phyloP scores from a whole-genome alignment of 1,284 basidiomycete genomes.

The Ustanciosporium gigantosporum region DNA sequence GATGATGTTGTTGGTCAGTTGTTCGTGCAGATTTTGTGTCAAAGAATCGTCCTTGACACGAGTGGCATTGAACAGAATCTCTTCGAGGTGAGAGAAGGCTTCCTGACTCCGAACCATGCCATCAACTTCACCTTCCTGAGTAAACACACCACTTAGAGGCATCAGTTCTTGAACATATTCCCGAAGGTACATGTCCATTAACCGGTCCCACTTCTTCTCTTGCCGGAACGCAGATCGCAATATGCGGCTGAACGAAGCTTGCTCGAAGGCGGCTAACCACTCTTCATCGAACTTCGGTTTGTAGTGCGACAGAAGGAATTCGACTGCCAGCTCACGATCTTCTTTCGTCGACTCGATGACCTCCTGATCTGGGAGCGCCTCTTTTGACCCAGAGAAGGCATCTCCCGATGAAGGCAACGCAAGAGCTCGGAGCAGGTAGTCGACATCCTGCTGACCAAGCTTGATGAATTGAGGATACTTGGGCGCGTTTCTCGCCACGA shows the following conservation, averaged over 20 bases:
- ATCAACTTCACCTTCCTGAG: not conserved
- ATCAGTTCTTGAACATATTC: slow-evolving; percentile 4
- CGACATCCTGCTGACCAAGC: slow-evolving; percentile 71
- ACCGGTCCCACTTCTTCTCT: slow-evolving; percentile 73
- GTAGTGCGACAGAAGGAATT: slow-evolving; percentile 91
- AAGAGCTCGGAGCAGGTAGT: slow-evolving; percentile 77
- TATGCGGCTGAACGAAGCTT: slow-evolving; percentile 87
- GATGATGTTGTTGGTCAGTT: slow-evolving; percentile 19
- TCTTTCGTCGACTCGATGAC: slow-evolving; percentile 69
- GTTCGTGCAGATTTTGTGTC: slow-evolving; percentile 25
- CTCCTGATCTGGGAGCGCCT: not conserved
- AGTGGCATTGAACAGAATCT: slow-evolving; percentile 27
- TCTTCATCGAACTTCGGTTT: slow-evolving; percentile 76
- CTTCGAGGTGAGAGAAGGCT: slow-evolving; percentile 34
- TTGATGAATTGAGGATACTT: slow-evolving; percentile 91
- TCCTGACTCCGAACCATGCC: not conserved
- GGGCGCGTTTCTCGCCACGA: slow-evolving; percentile 91
- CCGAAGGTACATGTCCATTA: slow-evolving; percentile 24
- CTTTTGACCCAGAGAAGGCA: no score
- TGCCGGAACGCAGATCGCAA: slow-evolving; percentile 77
- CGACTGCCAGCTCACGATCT: slow-evolving; percentile 90
- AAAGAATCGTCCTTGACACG: slow-evolving; percentile 2
- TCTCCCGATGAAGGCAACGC: slow-evolving; percentile 69
- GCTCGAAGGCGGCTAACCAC: slow-evolving; percentile 73
- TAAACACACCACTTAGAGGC: no score